phyloP scores from a whole-genome alignment of 305 asterid genomes.

The Petunia hybrid region DNA sequence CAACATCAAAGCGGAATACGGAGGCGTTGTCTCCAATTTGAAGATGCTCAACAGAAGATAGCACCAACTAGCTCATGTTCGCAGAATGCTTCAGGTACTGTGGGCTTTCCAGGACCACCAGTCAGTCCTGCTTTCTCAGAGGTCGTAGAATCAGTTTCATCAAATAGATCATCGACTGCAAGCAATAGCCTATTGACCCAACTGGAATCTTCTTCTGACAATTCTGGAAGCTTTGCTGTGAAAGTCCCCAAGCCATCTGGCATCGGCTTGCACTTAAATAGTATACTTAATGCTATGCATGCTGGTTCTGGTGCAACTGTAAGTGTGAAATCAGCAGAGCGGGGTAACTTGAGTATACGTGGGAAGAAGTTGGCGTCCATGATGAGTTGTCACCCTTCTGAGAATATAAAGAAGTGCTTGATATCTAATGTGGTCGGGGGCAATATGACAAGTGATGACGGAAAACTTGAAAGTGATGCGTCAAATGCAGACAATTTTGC shows the following conservation, averaged over 20 bases:
- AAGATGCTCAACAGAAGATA: slow-evolving; percentile 51
- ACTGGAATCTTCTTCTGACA: slow-evolving; percentile 43
- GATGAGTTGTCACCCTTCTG: slow-evolving; percentile 40
- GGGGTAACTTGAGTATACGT: slow-evolving; percentile 51
- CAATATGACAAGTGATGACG: slow-evolving; percentile 46
- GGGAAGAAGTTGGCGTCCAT: slow-evolving; percentile 51
- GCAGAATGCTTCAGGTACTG: slow-evolving; percentile 41
- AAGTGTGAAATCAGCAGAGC: slow-evolving; percentile 55
- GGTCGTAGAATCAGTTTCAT: slow-evolving; percentile 42
- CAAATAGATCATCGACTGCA: slow-evolving; percentile 45
- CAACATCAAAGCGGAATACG: slow-evolving; percentile 52
- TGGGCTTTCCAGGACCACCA: slow-evolving; percentile 31
- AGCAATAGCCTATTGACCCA: slow-evolving; percentile 43
- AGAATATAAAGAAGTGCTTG: slow-evolving; percentile 43
- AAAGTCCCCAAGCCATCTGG: slow-evolving; percentile 64
- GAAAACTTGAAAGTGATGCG: slow-evolving; percentile 43
- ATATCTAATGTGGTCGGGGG: slow-evolving; percentile 45
- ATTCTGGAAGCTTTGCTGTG: slow-evolving; percentile 38
- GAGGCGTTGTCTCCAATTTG: slow-evolving; percentile 74
- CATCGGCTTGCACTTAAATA: slow-evolving; percentile 82
- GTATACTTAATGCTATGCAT: slow-evolving; percentile 60
- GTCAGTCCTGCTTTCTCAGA: slow-evolving; percentile 42
- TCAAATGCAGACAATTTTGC: slow-evolving; percentile 45
- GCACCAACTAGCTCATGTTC: slow-evolving; percentile 36
- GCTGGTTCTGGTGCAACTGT: slow-evolving; percentile 53